Conservation (phyloP, 2,329 filamentous ascomycete species). For the Colletotrichum sp. region DNA sequence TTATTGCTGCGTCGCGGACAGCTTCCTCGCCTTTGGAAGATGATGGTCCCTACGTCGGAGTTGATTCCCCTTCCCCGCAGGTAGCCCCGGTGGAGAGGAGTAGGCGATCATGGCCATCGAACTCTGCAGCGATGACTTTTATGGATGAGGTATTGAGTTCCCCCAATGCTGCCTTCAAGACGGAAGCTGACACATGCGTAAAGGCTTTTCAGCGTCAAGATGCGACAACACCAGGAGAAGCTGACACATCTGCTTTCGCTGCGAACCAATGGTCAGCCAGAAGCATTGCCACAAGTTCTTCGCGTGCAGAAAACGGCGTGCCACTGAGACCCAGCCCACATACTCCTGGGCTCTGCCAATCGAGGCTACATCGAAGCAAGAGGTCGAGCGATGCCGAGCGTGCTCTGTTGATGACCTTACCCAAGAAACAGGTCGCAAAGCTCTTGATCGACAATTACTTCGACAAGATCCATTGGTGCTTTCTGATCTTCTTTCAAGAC, state of each 20-base stretch:
- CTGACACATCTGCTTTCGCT: neutral
- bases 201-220: neutral
- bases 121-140: neutral
- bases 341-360: neutral
- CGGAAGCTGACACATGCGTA: neutral
- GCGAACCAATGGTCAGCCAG: neutral
- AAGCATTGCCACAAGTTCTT: neutral
- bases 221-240: neutral
- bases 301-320: neutral
- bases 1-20: neutral
- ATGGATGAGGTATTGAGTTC: neutral
- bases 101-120: neutral
- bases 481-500: conserved; percentile 38
- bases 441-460: conserved; percentile 39
- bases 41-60: neutral
- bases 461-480: conserved; percentile 43
- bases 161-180: fast-evolving
- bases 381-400: neutral
- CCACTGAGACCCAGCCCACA: neutral
- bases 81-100: neutral
- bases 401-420: neutral
- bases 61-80: neutral
- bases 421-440: neutral
- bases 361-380: neutral
- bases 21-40: neutral